Base-by-base conservation (phyloP, 1,284 basidiomycete species). In the Leucoagaricus sp. region DNA sequence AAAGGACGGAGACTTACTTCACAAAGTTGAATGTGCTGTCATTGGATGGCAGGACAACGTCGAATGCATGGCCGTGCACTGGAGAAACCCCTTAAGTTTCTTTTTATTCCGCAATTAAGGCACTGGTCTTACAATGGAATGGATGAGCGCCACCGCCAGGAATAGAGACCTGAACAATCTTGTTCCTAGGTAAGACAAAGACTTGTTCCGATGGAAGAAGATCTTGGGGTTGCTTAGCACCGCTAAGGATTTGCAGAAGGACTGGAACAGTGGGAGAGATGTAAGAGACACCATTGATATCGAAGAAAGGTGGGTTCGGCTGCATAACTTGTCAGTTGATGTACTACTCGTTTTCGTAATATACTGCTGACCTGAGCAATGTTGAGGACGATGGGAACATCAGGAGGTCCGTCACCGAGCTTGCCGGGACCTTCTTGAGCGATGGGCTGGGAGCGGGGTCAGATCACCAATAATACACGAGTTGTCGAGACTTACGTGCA, bases 181-280 rank as follows among this genome's bases (percentile, higher is more conserved):
- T 64, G 58, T 72, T 71, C 34, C 65, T 57, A 6, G 70, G 68
- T 5, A 73, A 53, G 21, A 71, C 54, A 49, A 71, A 67, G 45
- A 67, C 53, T 63, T 66, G 40, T 25, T 65, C 61, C 0, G 68
- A 69, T 4, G 75, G 74, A 33, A 75, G 57, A 40, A 75, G 63
- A 52, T 75, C 70, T 17, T 61, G 57, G 3, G 75, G 72, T 41
- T 65, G 60, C 26, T 65, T 61, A 4, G 70, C 70, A 17, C 75
- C 75, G 48, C 72, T 75, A 25, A 77, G 65, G 36, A 76, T 66
- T 53, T 75, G 73, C 25, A 75, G 62, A 28, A 74, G 64, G 4
- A 72, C 71, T 1, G 73, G 73, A n/a, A 75, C 55, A 1, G 69
- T 56, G 0, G 72, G 72, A 1, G 71, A 69, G 15, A 68, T 58